Evolutionary conservation across 495 filamentous ascomycete genomes (phyloP).

Genomic region (Penicillium chermesinum): DNA sequence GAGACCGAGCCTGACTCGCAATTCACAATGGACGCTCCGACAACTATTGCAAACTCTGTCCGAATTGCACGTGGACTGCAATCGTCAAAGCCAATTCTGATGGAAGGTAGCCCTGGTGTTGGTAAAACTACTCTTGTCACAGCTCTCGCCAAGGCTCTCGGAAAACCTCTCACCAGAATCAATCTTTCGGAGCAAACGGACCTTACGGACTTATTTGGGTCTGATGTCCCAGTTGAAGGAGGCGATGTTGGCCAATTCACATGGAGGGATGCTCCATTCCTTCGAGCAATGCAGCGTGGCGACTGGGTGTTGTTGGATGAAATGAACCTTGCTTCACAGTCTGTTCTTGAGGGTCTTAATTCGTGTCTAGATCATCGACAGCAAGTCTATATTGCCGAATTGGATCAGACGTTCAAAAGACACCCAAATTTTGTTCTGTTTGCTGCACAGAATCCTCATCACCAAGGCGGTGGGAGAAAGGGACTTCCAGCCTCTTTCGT

Average conservation of each 20-base stretch:
- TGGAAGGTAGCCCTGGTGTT: conserved; percentile 95
- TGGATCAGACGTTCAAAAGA: conserved; percentile 85
- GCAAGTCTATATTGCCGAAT: conserved; percentile 89
- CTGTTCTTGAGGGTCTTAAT: conserved; percentile 93
- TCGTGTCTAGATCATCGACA: conserved; percentile 96
- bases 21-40: conserved; percentile 81
- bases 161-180: conserved; percentile 79
- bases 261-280: conserved; percentile 93
- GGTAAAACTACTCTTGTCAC: conserved; percentile 93
- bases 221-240: conserved; percentile 91
- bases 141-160: conserved; percentile 72
- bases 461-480: conserved; percentile 94
- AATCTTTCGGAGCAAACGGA: conserved; percentile 98
- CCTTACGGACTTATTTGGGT: conserved; percentile 94
- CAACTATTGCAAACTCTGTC: conserved; percentile 84
- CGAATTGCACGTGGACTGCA: conserved; percentile 87
- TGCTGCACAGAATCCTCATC: conserved; percentile 95
- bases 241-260: conserved; percentile 80
- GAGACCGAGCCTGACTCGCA: conserved; percentile 48
- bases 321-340: conserved; percentile 98
- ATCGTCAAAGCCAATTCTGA: conserved; percentile 79
- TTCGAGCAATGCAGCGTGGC: conserved; percentile 92
- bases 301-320: conserved; percentile 97
- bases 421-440: conserved; percentile 90
- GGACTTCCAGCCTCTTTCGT: conserved; percentile 94